Conservation (phyloP, 2,329 filamentous ascomycete genomes). For the Fusarium duplospermum region DNA sequence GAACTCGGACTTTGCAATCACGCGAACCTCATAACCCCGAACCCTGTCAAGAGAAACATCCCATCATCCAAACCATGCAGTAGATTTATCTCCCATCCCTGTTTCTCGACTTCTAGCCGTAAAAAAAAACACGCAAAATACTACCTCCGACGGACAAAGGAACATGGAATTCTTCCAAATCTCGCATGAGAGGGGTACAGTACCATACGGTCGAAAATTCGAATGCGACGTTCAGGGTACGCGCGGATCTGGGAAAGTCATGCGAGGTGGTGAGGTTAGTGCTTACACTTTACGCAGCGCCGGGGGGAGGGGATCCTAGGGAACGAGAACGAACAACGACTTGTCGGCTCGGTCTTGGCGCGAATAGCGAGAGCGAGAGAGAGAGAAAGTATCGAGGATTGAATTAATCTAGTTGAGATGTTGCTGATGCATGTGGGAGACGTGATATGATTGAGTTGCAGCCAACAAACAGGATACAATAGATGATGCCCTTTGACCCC, state of each 20-base stretch:
- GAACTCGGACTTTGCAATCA: background rate
- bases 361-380: background rate
- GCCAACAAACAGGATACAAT: background rate
- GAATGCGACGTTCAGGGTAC: conserved; percentile 23
- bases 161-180: conserved; percentile 23
- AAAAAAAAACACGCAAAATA: background rate
- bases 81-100: background rate
- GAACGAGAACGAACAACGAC: background rate
- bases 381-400: background rate
- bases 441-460: conserved; percentile 11
- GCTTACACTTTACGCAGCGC: conserved; percentile 25
- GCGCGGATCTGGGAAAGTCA: conserved; percentile 6
- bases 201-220: conserved; percentile 3
- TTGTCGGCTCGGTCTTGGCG: background rate
- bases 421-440: conserved; percentile 6
- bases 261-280: conserved; percentile 19
- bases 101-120: background rate
- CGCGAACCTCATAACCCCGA: background rate
- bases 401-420: background rate
- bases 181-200: conserved; percentile 18
- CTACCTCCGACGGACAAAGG: background rate
- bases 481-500: background rate
- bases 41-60: background rate
- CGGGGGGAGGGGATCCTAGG: background rate
- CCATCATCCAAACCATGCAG: background rate